Conservation (phyloP, 2,329 filamentous ascomycete species). For the Leptodontidium sp. region DNA sequence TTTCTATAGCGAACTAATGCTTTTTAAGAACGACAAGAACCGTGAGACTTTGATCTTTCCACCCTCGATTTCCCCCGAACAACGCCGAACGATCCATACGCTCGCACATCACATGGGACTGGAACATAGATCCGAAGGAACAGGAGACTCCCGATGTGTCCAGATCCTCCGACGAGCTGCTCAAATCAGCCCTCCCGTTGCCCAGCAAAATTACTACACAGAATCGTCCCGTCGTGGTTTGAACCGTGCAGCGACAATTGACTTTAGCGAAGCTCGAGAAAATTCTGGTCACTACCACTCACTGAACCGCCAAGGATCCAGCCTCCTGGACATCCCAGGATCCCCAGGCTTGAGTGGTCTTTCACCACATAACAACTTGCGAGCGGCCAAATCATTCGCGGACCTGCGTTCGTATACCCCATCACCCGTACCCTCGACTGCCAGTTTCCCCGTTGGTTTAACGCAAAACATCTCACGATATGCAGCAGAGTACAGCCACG, state of each 20-base stretch:
- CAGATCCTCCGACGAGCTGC: constrained; percentile 79
- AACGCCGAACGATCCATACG: constrained; percentile 91
- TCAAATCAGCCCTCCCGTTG: constrained; percentile 44
- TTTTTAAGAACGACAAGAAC: constrained; percentile 83
- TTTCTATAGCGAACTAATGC: constrained; percentile 87
- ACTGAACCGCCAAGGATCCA: constrained; percentile 80
- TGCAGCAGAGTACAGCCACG: constrained; percentile 60
- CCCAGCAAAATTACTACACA: constrained; percentile 63
- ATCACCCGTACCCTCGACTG: constrained; percentile 88
- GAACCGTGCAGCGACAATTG: constrained; percentile 95
- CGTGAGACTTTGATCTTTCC: constrained; percentile 88
- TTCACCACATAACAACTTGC: constrained; percentile 79
- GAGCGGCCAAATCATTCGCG: constrained; percentile 95
- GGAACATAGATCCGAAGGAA: constrained; percentile 88
- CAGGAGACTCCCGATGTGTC: constrained; percentile 86
- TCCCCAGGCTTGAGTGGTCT: constrained; percentile 70
- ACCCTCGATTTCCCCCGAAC: constrained; percentile 78
- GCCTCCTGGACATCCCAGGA: constrained; percentile 86
- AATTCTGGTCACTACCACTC: constrained; percentile 74
- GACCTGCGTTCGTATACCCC: constrained; percentile 95
- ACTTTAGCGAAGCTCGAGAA: constrained; percentile 85
- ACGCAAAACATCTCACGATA: constrained; percentile 69
- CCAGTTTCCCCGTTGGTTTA: constrained; percentile 80
- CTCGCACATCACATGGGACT: constrained; percentile 95
- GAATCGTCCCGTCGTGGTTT: constrained; percentile 85